A percentile compares a stretch with the other conserved stretches of the same genome.
Evolutionary conservation across 2,329 filamentous ascomycete species (phyloP).

Genomic region (Ascosphaera pollenicola): DNA sequence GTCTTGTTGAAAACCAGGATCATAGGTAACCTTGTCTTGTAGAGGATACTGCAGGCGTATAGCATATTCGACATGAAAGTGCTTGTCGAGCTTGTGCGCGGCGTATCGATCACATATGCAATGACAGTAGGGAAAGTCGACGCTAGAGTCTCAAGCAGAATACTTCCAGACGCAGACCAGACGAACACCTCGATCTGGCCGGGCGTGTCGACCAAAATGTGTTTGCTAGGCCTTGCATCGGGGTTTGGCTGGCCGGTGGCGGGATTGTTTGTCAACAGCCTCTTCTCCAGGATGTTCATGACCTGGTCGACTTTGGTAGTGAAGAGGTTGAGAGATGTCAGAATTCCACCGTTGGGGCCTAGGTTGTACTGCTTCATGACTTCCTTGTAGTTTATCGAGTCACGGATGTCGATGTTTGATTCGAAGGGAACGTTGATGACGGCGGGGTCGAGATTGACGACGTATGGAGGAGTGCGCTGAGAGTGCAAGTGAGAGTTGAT

Average conservation of each 20-base stretch:
- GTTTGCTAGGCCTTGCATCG: slow-evolving; percentile 38
- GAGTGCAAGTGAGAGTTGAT: slow-evolving; percentile 84
- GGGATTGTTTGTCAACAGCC: slow-evolving; percentile 39
- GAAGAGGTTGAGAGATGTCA: slow-evolving; percentile 90
- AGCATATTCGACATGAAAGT: slow-evolving; percentile 99
- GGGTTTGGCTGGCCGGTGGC: slow-evolving; percentile 27
- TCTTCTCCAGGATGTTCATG: slow-evolving; percentile 70
- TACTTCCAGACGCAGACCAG: slow-evolving; percentile 89
- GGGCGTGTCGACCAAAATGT: slow-evolving; percentile 85
- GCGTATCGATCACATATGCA: slow-evolving; percentile 93
- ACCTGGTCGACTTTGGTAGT: slow-evolving; percentile 97
- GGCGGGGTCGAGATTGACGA: slow-evolving; percentile 91
- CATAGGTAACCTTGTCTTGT: slow-evolving; percentile 98
- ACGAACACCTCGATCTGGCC: slow-evolving; percentile 99
- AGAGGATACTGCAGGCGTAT: slow-evolving; percentile 93
- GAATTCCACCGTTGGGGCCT: slow-evolving; percentile 86
- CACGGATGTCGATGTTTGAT: slow-evolving; percentile 94
- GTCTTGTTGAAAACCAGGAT: slow-evolving; percentile 99
- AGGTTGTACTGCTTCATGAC: slow-evolving; percentile 99
- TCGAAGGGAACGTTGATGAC: slow-evolving; percentile 88
- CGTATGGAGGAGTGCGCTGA: slow-evolving; percentile 64
- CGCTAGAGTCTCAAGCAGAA: slow-evolving; percentile 77
- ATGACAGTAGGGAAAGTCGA: slow-evolving; percentile 92
- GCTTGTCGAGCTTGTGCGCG: slow-evolving; percentile 72
- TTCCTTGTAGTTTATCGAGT: slow-evolving; percentile 98